Evolutionary conservation across 352 stramenopile species (phyloP), one percentile per base, ranked within the genome.

Genomic region (Phytophthora macrochlamydospora): DNA sequence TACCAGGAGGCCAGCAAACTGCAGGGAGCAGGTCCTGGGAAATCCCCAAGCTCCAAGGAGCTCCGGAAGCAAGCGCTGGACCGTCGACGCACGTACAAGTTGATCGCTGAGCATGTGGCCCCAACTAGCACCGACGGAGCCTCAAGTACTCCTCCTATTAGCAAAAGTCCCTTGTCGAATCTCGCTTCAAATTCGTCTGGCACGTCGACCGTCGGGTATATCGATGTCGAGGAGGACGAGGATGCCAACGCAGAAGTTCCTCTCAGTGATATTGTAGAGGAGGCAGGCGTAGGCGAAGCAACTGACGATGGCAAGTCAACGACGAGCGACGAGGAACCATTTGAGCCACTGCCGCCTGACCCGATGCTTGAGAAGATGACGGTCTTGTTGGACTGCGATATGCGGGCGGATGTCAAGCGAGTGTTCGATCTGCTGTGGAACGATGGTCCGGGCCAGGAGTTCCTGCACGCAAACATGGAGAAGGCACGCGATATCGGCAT

Each of bases 371-470:
- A 73, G 4, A 87, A 89, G 28, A 92, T 87, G 78, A 89, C 81
- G 1, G 60, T 83, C 14, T 56, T 94, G 9, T 31, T 94, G 38
- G 85, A 94, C 60, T 91, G 81, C 24, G 85, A 94, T 42, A 40
- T 94, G 55, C 78, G 73, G 4, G 79, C 77, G 7, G 79, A 92
- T 48, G 75, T 91, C 2, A 80, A 86, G 37, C 65, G 66, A 33
- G 76, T 90, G 24, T 92, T 91, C 53, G 83, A 94, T 50, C 43
- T 82, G 18, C 74, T 94, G 9, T 92, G 83, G 79, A 81, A 84
- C 38, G 76, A 93, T 61, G 82, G 72, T 7, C 54, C 68, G 1
- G 83, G 82, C 2, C 76, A 82, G 30, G 59, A 70, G 14, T 94
- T 94, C 50, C 73, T 75, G 24, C 48, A 66, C 8, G 38, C 70